phyloP scores from a whole-genome alignment of 2,329 filamentous ascomycete species.

The Penicillium sp. region DNA sequence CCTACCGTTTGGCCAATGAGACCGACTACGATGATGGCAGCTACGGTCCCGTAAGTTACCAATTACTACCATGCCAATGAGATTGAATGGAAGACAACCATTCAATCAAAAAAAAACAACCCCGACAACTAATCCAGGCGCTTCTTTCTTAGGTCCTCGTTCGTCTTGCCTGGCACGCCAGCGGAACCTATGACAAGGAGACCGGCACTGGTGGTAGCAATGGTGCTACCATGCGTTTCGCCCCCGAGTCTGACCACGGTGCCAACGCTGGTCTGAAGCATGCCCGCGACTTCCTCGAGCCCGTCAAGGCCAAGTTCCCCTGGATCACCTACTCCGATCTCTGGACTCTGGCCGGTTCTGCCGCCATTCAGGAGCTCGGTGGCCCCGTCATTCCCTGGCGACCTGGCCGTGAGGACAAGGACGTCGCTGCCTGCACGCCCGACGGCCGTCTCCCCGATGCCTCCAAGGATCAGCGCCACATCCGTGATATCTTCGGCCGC shows the following conservation, averaged over 20 bases:
- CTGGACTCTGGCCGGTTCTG: slow-evolving; percentile 87
- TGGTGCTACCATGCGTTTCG: slow-evolving; percentile 95
- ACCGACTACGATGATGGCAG: slow-evolving; percentile 96
- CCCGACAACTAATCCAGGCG: background rate
- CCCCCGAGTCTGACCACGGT: slow-evolving; percentile 84
- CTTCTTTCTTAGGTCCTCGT: slow-evolving; percentile 62
- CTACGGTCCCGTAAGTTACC: slow-evolving; percentile 72
- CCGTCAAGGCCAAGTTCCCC: slow-evolving; percentile 85
- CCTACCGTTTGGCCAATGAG: slow-evolving; percentile 77
- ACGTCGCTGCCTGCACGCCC: slow-evolving; percentile 83
- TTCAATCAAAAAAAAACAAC: too few species aligned
- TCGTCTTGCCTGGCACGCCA: slow-evolving; percentile 90
- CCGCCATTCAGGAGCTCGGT: slow-evolving; percentile 92
- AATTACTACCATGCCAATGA: background rate
- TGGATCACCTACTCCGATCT: slow-evolving; percentile 98
- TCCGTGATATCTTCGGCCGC: slow-evolving; percentile 89
- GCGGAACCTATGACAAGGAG: slow-evolving; percentile 86
- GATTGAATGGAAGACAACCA: background rate
- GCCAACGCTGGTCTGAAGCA: slow-evolving; percentile 88
- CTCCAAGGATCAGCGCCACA: slow-evolving; percentile 74
- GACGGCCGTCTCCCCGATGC: slow-evolving; percentile 89
- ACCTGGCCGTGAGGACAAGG: slow-evolving; percentile 79
- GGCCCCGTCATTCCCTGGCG: slow-evolving; percentile 86
- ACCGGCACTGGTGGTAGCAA: slow-evolving; percentile 92
- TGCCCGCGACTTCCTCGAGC: slow-evolving; percentile 90